A percentile compares a stretch with the other conserved stretches of the same genome.
These are phyloP conservation scores for Saussurea involucrata DNA, from an alignment of 129 eudicot genomes.

Conservation along the genomic window DNA sequence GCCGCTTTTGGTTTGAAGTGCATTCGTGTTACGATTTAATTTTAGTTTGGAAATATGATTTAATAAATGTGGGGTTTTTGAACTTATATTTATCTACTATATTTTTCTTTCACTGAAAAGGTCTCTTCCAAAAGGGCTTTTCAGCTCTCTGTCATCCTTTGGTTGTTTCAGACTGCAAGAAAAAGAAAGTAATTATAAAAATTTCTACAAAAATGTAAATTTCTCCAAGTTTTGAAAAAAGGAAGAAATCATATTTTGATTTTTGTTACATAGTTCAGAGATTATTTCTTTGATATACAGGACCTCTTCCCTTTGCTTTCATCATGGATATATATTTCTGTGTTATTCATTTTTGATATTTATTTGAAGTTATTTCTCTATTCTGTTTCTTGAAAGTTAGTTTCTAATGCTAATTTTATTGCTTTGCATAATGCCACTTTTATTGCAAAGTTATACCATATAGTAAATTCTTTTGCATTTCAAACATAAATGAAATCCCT, in stretches of 20 bases:
- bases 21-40: neutral
- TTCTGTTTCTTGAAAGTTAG: neutral
- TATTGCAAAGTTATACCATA: neutral
- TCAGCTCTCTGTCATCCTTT: conserved; percentile 28
- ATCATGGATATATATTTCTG: too few species aligned
- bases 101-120: conserved; percentile 18
- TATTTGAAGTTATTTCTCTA: neutral
- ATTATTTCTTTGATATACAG: neutral
- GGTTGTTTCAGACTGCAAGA: conserved; percentile 17
- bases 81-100: conserved; percentile 5
- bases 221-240: neutral
- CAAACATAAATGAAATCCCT: neutral
- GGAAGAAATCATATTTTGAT: neutral
- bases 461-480: neutral
- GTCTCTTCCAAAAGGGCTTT: conserved; percentile 31
- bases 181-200: conserved; percentile 14
- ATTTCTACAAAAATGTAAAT: neutral
- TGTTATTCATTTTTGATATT: neutral
- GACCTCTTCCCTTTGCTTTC: neutral
- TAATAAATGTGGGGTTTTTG: conserved; percentile 18
- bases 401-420: neutral
- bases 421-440: too few species aligned
- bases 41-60: conserved; percentile 7
- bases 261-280: too few species aligned
- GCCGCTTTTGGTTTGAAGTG: conserved; percentile 8